A percentile compares a stretch with the other conserved stretches of the same genome.
Conservation (phyloP, 805 yeast genomes). For the Saccharomycopsis schoenii region DNA sequence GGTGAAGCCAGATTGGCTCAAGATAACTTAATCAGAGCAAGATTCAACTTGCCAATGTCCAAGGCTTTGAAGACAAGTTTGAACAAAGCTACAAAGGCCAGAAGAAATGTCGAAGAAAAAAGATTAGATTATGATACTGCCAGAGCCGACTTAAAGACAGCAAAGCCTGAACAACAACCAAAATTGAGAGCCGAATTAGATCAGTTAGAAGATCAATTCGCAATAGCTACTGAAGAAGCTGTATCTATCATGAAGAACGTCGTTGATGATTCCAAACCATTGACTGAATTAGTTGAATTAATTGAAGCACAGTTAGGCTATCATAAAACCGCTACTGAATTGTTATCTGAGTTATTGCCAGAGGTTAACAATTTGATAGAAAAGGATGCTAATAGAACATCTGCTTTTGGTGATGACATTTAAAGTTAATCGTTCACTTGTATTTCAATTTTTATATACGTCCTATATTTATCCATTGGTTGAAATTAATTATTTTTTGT, state of each 20-base stretch:
- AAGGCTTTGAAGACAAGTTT: conserved; percentile 54
- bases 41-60: conserved; percentile 58
- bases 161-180: conserved; percentile 60
- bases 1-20: conserved; percentile 79
- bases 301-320: conserved; percentile 72
- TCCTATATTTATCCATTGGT: no score
- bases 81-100: conserved; percentile 54
- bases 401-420: conserved; percentile 18
- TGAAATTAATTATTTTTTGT: not conserved
- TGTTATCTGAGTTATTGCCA: conserved; percentile 54
- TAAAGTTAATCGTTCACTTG: not conserved
- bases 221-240: conserved; percentile 83
- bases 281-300: conserved; percentile 57
- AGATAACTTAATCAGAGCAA: conserved; percentile 59
- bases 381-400: conserved; percentile 30
- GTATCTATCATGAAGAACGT: conserved; percentile 75
- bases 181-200: conserved; percentile 69
- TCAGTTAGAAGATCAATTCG: conserved; percentile 80
- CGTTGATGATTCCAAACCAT: conserved; percentile 57
- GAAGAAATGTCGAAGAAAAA: conserved; percentile 67
- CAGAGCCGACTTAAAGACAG: conserved; percentile 40
- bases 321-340: conserved; percentile 64
- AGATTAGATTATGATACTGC: conserved; percentile 75
- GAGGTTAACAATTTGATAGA: conserved; percentile 53
- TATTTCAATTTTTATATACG: not conserved